Conservation (phyloP, 1,284 basidiomycete species). For the Ceratobasidium sp. region DNA sequence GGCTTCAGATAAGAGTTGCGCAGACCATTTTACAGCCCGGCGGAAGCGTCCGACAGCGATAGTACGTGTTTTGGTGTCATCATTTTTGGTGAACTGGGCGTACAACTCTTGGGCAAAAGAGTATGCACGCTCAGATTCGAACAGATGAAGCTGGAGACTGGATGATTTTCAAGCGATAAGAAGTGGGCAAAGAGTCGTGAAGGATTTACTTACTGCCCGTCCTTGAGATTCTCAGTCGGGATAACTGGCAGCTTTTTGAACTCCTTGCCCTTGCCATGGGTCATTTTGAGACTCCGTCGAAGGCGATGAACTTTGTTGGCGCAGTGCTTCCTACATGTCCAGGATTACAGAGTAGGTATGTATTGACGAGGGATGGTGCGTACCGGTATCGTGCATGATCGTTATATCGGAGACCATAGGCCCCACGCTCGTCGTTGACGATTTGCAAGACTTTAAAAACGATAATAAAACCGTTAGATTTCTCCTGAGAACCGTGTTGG, state of each 20-base stretch:
- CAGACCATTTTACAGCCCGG: conserved; percentile 83
- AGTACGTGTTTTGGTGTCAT: conserved; percentile 67
- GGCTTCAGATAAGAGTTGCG: conserved; percentile 76
- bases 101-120: conserved; percentile 84
- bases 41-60: conserved; percentile 83
- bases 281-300: conserved; percentile 80
- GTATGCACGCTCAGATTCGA: conserved; percentile 92
- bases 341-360: background rate
- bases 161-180: conserved; percentile 43
- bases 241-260: conserved; percentile 82
- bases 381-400: conserved; percentile 86
- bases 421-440: conserved; percentile 86
- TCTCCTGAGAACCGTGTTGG: too few species aligned
- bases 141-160: conserved; percentile 83
- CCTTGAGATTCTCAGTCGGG: conserved; percentile 68
- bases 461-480: background rate
- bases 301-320: conserved; percentile 88
- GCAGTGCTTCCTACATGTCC: conserved; percentile 76
- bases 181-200: conserved; percentile 1
- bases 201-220: conserved; percentile 73
- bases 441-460: conserved; percentile 70
- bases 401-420: conserved; percentile 88
- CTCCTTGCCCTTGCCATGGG: conserved; percentile 86
- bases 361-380: conserved; percentile 41
- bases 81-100: conserved; percentile 60